Evolutionary conservation across 108 stramenopile species (phyloP), one percentile per base, ranked within the genome.

Genomic region (Skeletonema grethae): DNA sequence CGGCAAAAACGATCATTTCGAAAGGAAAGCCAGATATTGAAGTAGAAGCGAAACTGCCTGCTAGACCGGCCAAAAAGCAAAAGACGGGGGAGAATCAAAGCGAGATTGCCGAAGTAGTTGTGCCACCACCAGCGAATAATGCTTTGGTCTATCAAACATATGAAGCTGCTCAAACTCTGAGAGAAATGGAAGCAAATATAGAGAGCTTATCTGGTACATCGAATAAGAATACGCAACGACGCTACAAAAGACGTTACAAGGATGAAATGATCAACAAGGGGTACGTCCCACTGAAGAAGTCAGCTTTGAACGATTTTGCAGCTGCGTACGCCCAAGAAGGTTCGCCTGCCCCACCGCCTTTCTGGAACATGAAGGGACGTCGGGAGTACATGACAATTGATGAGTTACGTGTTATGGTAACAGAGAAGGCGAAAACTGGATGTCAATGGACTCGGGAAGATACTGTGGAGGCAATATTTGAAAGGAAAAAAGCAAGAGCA

Each of bases 231-330:
- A 22, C 2, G 22, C 50, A 53, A 53, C 50, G 50, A 1, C 50
- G 50, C 50, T 53, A 24, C 50, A 53, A 7, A 53, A 20, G 50
- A 22, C 18, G 22, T 8, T 53, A 53, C 8, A 53, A 53, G 50
- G 50, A 53, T 53, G 22, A 24, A 24, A 53, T 53, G 50, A 53
- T 53, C 18, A 53, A n/a, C 8, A 53, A 53, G 22, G 50, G 50
- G 2, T 53, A 53, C 50, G 50, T 53, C 50, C 50, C 50, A 22
- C 8, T 53, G 0, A 53, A 53, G 20, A 53, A 53, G 20, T 53
- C 50, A n/a, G 50, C 50, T 8, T 7, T 53, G 22, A 53, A 53
- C 7, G 50, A 53, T 53, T 53, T 53, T 53, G 50, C 22, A 2
- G 50, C 50, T 53, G 22, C 50, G 22, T 53, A 53, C 2, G 50